Percentiles rank a stretch among this genome's conserved stretches.
phyloP scores from a whole-genome alignment of 2,329 filamentous ascomycete species.

The Cladosporium sp. region DNA sequence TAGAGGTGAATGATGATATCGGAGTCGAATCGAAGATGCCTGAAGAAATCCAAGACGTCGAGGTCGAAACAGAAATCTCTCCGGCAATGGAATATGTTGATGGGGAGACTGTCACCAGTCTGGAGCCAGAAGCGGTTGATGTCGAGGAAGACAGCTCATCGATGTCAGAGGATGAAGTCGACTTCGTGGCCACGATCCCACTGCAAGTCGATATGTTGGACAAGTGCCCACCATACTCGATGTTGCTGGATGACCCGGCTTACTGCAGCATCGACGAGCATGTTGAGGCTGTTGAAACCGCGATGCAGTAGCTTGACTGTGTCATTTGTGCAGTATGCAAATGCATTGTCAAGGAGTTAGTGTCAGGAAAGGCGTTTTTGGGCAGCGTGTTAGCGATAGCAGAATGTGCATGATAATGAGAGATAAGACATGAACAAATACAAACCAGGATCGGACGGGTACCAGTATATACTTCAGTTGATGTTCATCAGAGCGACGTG shows the following conservation, averaged over 20 bases:
- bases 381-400: constrained; percentile 1
- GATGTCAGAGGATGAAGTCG: not conserved
- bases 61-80: not conserved
- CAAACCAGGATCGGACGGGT: not conserved
- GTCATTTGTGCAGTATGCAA: not conserved
- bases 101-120: not conserved
- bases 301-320: not conserved
- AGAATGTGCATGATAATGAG: constrained; percentile 3
- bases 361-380: not conserved
- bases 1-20: not conserved
- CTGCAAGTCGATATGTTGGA: not conserved
- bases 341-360: not conserved
- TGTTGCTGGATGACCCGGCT: not conserved
- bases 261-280: not conserved
- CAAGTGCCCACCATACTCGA: not conserved
- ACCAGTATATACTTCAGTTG: no score
- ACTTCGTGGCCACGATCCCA: not conserved
- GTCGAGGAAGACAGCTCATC: not conserved
- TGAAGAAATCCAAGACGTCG: not conserved
- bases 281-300: not conserved
- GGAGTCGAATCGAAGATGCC: not conserved
- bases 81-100: not conserved
- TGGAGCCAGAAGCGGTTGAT: not conserved
- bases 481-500: no score
- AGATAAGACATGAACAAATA: not conserved